A percentile compares a stretch with the other conserved stretches of the same genome.
These are phyloP conservation scores for Fusarium sterilihyphosum DNA, from an alignment of 2,329 filamentous ascomycete genomes.

Conservation along the genomic window DNA sequence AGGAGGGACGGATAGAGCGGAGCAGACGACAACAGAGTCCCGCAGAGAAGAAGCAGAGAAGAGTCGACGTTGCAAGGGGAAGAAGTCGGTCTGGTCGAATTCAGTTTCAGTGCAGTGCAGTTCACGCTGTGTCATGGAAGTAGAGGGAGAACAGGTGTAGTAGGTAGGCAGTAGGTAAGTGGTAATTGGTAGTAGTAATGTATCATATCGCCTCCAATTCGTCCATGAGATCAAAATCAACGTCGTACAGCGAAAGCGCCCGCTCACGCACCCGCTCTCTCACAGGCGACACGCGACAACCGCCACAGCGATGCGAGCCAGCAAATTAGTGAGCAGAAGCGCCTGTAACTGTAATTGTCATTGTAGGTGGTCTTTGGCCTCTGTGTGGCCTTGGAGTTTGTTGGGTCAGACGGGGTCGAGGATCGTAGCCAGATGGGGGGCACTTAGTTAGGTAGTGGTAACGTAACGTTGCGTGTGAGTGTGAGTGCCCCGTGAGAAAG, in stretches of 20 bases:
- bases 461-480: conserved; percentile 38
- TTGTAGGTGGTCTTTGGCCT: conserved; percentile 6
- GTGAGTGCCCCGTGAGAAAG: conserved; percentile 33
- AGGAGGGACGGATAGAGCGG: conserved; percentile 11
- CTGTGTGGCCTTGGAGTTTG: neutral
- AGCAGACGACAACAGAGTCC: conserved; percentile 12
- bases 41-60: neutral
- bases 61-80: conserved; percentile 29
- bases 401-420: conserved; percentile 24
- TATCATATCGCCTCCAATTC: conserved; percentile 17
- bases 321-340: conserved; percentile 11
- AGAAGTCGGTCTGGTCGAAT: conserved; percentile 17
- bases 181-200: conserved; percentile 12
- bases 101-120: neutral
- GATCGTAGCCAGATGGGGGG: neutral
- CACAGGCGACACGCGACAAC: conserved; percentile 30
- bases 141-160: neutral
- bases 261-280: neutral
- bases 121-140: conserved; percentile 11
- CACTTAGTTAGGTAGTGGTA: conserved; percentile 13
- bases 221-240: conserved; percentile 28
- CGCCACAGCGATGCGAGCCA: conserved; percentile 29
- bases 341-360: neutral
- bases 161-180: neutral
- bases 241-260: conserved; percentile 36